Conservation (phyloP, 371 early-diverging fungal species). For the Umbelopsis sp. region DNA sequence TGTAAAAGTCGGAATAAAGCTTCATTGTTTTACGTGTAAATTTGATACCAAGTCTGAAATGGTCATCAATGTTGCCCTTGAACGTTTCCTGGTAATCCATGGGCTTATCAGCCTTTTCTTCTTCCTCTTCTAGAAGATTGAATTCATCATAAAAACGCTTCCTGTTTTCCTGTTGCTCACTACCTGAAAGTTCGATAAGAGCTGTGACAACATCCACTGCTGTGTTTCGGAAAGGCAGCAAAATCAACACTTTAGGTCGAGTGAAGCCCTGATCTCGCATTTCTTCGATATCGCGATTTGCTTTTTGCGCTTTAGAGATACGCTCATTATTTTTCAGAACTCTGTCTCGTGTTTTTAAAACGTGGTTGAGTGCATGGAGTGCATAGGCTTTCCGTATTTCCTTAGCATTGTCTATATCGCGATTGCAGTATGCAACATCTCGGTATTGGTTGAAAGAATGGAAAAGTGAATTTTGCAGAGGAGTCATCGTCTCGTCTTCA, state of each 20-base stretch:
- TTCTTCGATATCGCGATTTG: constrained; percentile 62
- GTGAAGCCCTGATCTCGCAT: constrained; percentile 95
- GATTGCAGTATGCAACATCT: constrained; percentile 77
- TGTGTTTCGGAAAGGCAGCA: constrained; percentile 86
- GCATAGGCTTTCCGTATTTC: constrained; percentile 74
- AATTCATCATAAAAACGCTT: constrained; percentile 83
- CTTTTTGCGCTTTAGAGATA: constrained; percentile 60
- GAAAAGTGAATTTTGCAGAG: constrained; percentile 66
- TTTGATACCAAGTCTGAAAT: constrained; percentile 93
- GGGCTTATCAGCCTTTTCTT: constrained; percentile 70
- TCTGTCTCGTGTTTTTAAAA: constrained; percentile 78
- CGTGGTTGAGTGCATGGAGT: constrained; percentile 90
- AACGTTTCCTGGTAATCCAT: constrained; percentile 86
- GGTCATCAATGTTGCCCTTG: constrained; percentile 94
- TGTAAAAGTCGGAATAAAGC: constrained; percentile 86
- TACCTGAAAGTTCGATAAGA: constrained; percentile 76
- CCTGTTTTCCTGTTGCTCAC: constrained; percentile 84
- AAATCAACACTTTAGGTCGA: constrained; percentile 88
- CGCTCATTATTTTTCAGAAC: constrained; percentile 82
- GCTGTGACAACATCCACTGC: constrained; percentile 81
- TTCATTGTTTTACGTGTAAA: constrained; percentile 85
- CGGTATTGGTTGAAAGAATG: constrained; percentile 70
- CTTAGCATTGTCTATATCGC: constrained; percentile 60
- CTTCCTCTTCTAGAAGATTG: constrained; percentile 56
- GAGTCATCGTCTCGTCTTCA: constrained; percentile 33